Evolutionary conservation across 306 rosid species (phyloP).

Genomic region (Ormosia semicastrata): DNA sequence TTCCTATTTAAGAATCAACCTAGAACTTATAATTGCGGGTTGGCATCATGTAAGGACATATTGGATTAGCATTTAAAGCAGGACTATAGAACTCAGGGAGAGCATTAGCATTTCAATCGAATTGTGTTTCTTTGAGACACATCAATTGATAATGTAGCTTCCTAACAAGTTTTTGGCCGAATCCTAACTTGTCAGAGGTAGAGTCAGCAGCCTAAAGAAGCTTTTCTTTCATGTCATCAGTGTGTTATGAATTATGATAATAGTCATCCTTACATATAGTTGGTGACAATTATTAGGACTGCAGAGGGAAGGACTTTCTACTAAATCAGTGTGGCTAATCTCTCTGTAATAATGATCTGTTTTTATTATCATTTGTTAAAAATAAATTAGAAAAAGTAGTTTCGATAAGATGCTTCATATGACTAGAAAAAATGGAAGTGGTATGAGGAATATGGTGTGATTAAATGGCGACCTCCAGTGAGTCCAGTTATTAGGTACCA

Average conservation of each 20-base stretch:
- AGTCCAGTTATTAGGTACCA: slow-evolving; percentile 24
- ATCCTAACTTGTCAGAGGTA: background rate
- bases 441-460: slow-evolving; percentile 9
- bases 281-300: background rate
- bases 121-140: background rate
- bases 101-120: background rate
- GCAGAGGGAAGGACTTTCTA: background rate
- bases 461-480: slow-evolving; percentile 3
- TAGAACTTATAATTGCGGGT: background rate
- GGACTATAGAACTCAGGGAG: background rate
- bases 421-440: background rate
- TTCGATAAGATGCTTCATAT: background rate
- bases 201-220: background rate
- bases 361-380: background rate
- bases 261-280: background rate
- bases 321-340: background rate
- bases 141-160: background rate
- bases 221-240: background rate
- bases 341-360: background rate
- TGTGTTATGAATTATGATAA: background rate
- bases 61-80: background rate
- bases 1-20: background rate
- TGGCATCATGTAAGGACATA: background rate
- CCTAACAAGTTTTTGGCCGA: background rate
- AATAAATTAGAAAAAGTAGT: background rate